Evolutionary conservation across 306 rosid species (phyloP).

Genomic region (Sechiopsis laciniata): DNA sequence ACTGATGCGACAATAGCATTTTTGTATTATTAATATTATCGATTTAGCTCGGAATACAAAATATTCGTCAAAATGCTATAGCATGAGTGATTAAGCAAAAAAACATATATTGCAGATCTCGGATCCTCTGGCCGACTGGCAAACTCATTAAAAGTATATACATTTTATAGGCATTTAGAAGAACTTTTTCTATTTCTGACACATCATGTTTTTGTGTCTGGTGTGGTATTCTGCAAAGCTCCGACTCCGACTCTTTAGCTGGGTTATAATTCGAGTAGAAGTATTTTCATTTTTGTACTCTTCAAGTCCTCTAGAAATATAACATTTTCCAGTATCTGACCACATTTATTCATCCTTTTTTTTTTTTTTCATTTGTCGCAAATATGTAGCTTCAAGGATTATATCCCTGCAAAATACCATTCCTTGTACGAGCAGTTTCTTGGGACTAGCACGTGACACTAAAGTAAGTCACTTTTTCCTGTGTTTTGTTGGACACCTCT

Average conservation of each 20-base stretch:
- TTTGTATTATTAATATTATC: neutral
- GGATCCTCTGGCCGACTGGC: neutral
- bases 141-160: neutral
- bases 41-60: neutral
- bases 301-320: conserved; percentile 4
- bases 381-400: conserved; percentile 76
- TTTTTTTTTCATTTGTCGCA: neutral
- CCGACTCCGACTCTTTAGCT: neutral
- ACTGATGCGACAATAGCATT: neutral
- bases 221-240: neutral
- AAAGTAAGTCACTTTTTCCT: conserved; percentile 15
- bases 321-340: conserved; percentile 23
- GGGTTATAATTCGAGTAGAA: neutral
- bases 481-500: neutral
- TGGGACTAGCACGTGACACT: conserved; percentile 29
- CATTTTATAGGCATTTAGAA: neutral
- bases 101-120: neutral
- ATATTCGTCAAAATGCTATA: neutral
- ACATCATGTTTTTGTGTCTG: neutral
- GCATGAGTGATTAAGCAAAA: neutral
- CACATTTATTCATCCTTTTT: conserved; percentile 21
- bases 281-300: neutral
- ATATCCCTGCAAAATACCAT: conserved; percentile 74
- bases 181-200: neutral
- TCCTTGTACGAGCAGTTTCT: conserved; percentile 60